Evolutionary conservation across 2,329 filamentous ascomycete genomes (phyloP).

Genomic region (Anthostomella pinea): DNA sequence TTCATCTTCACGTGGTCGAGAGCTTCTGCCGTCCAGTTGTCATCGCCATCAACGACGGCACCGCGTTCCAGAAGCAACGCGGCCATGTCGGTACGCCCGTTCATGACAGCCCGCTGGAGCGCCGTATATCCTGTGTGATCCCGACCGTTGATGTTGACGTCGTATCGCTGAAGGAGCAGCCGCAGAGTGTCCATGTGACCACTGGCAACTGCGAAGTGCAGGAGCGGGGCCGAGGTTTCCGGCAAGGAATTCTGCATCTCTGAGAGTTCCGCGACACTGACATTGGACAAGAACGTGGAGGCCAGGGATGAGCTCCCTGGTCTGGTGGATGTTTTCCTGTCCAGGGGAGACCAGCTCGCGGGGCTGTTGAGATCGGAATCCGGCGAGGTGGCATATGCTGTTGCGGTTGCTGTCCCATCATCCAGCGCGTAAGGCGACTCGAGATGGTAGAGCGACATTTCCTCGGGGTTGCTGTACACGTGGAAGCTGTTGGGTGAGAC

Average conservation of each 20-base stretch:
- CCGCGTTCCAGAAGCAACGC: slow-evolving; percentile 31
- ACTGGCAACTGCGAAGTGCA: slow-evolving; percentile 32
- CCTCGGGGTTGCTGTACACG: slow-evolving; percentile 26
- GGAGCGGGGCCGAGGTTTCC: slow-evolving; percentile 30
- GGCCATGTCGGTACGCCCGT: slow-evolving; percentile 32
- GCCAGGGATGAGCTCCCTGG: slow-evolving; percentile 24
- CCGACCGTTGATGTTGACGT: slow-evolving; percentile 30
- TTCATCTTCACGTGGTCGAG: slow-evolving; percentile 16
- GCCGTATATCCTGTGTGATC: slow-evolving; percentile 31
- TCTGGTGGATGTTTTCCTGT: slow-evolving; percentile 17
- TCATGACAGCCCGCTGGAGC: slow-evolving; percentile 32
- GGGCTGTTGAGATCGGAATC: slow-evolving; percentile 26
- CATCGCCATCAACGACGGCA: slow-evolving; percentile 27
- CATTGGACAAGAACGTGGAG: slow-evolving; percentile 12
- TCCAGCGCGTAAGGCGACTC: slow-evolving; percentile 28
- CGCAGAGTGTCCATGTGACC: slow-evolving; percentile 30
- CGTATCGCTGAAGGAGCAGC: slow-evolving; percentile 28
- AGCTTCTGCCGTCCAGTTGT: slow-evolving; percentile 19
- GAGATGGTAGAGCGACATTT: slow-evolving; percentile 26
- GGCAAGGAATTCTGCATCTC: slow-evolving; percentile 23
- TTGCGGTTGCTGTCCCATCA: slow-evolving; percentile 21
- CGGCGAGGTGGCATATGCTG: slow-evolving; percentile 28
- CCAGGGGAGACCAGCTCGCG: slow-evolving; percentile 23
- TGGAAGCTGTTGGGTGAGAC: slow-evolving; percentile 17
- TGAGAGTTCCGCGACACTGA: slow-evolving; percentile 9